A percentile compares a stretch with the other conserved stretches of the same genome.
Conservation (phyloP, 83 land plant species). For the Picea mariana region DNA sequence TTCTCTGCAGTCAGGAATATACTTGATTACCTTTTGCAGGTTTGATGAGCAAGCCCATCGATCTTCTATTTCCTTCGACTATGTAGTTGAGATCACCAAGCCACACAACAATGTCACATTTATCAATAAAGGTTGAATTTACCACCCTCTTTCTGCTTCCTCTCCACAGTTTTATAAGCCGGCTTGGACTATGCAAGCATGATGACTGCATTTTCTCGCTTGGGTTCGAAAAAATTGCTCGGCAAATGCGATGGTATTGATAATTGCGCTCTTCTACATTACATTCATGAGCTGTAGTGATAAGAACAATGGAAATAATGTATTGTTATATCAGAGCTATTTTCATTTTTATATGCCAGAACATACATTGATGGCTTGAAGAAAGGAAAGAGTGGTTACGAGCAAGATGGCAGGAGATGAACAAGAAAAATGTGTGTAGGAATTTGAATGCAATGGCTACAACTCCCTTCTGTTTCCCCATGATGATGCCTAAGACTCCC, state of each 20-base stretch:
- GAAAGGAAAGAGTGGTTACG: conserved; percentile 31
- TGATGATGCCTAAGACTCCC: conserved; percentile 69
- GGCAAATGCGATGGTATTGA: conserved; percentile 59
- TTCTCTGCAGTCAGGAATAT: no score
- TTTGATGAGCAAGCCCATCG: conserved; percentile 63
- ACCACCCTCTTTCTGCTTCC: not conserved
- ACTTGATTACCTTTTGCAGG: conserved; percentile 47
- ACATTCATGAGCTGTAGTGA: conserved; percentile 73
- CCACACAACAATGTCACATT: conserved; percentile 63
- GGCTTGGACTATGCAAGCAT: conserved; percentile 18
- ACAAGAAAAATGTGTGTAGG: conserved; percentile 47
- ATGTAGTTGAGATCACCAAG: conserved; percentile 89
- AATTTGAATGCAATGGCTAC: conserved; percentile 61
- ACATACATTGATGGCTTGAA: not conserved
- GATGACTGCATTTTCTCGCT: not conserved
- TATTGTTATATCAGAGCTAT: not conserved
- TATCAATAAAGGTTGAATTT: conserved; percentile 23
- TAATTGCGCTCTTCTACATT: conserved; percentile 74
- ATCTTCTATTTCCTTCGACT: conserved; percentile 54
- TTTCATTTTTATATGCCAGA: not conserved
- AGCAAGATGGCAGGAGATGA: conserved; percentile 83
- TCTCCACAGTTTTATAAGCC: not conserved
- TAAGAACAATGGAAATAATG: not conserved
- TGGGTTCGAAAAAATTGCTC: conserved; percentile 40
- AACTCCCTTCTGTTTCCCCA: conserved; percentile 89